Conservation (phyloP, 2,329 filamentous ascomycete genomes). For the Exophiala lecanii-corni region DNA sequence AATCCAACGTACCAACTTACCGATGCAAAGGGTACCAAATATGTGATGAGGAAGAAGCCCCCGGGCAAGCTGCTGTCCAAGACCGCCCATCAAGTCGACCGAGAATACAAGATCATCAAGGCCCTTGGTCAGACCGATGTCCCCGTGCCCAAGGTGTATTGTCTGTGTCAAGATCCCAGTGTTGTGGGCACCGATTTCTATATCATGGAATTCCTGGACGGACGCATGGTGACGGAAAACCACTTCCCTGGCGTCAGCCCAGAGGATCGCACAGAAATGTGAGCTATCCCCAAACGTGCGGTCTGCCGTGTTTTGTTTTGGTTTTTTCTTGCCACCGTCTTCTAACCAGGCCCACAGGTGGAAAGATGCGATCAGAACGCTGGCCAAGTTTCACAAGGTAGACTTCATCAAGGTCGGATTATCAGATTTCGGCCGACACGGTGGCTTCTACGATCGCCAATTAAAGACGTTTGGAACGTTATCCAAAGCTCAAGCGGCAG, state of each 20-base stretch:
- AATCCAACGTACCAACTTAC: slow-evolving; percentile 96
- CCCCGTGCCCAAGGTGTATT: slow-evolving; percentile 76
- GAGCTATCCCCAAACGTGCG: slow-evolving; percentile 22
- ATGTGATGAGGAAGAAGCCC: slow-evolving; percentile 95
- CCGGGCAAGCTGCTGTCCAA: slow-evolving; percentile 90
- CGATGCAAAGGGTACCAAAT: slow-evolving; percentile 62
- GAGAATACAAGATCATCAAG: slow-evolving; percentile 86
- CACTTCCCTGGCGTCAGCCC: slow-evolving; percentile 68
- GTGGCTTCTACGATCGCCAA: slow-evolving; percentile 81
- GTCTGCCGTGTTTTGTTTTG: no score
- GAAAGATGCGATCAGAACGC: slow-evolving; percentile 74
- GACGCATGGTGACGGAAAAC: slow-evolving; percentile 88
- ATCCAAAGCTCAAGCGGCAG: slow-evolving; percentile 69
- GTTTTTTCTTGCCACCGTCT: no score
- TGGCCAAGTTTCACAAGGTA: slow-evolving; percentile 80
- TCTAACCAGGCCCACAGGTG: slow-evolving; percentile 52
- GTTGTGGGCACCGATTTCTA: slow-evolving; percentile 92
- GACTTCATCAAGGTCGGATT: slow-evolving; percentile 63
- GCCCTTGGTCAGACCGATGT: slow-evolving; percentile 76
- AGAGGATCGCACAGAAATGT: slow-evolving; percentile 68
- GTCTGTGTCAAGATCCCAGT: slow-evolving; percentile 74
- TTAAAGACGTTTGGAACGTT: slow-evolving; percentile 77
- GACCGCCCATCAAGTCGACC: slow-evolving; percentile 93
- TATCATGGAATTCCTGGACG: slow-evolving; percentile 93
- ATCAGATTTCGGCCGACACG: slow-evolving; percentile 64